Evolutionary conservation across 768 basidiomycete genomes (phyloP).

Genomic region (Boletus sp.): DNA sequence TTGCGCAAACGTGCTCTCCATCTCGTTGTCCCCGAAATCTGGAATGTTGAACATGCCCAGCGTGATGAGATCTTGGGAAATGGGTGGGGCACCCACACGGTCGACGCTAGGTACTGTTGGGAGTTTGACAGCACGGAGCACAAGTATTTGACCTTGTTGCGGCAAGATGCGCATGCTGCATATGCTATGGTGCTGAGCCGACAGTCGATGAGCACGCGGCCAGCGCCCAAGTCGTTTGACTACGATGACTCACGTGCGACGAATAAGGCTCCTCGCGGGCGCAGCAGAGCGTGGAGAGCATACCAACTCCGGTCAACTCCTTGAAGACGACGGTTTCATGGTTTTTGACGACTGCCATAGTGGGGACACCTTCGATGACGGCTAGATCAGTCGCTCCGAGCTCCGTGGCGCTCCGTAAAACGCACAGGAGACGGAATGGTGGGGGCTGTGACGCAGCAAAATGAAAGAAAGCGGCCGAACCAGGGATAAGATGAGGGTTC

Average conservation of each 20-base stretch:
- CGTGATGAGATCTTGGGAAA: constrained; percentile 28
- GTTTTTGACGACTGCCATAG: constrained; percentile 41
- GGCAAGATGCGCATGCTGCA: constrained; percentile 52
- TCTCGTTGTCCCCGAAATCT: constrained; percentile 29
- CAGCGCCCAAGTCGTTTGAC: no score
- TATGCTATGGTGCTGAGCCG: constrained; percentile 44
- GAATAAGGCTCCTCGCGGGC: constrained; percentile 30
- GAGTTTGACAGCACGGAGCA: constrained; percentile 43
- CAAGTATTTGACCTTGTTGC: constrained; percentile 47
- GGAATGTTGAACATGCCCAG: constrained; percentile 31
- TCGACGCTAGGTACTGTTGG: constrained; percentile 2
- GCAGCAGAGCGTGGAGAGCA: constrained; percentile 39
- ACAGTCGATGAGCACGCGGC: constrained; percentile 8
- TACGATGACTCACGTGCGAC: constrained; percentile 19
- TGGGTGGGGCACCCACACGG: constrained; percentile 13
- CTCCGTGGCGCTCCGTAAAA: constrained; percentile 35
- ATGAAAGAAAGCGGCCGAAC: constrained; percentile 36
- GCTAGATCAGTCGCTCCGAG: constrained; percentile 42
- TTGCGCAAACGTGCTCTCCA: constrained; percentile 22
- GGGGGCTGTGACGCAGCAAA: constrained; percentile 33
- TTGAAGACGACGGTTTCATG: constrained; percentile 42
- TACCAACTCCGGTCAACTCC: constrained; percentile 35
- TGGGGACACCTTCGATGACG: constrained; percentile 40
- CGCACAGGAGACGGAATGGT: constrained; percentile 41
- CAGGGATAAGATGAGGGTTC: constrained; percentile 39